Conservation (phyloP, 2,329 filamentous ascomycete species). For the Colletotrichum musae region DNA sequence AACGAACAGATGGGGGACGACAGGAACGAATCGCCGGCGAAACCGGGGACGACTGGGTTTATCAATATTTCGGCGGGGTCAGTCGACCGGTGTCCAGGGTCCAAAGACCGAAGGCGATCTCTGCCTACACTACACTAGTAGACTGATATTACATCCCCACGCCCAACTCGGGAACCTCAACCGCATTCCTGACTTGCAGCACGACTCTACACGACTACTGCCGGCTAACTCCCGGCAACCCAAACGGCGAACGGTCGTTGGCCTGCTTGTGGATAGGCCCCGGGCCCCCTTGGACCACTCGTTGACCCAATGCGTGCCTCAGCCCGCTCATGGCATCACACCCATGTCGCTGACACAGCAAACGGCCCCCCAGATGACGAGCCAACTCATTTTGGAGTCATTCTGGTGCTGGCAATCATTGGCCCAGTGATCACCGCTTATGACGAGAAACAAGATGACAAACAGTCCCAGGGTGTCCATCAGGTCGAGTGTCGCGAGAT, state of each 20-base stretch:
- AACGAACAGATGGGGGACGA: not conserved
- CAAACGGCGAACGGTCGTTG: not conserved
- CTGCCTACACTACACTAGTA: not conserved
- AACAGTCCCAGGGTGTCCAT: not conserved
- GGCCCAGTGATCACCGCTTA: not conserved
- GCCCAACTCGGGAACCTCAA: constrained; percentile 15
- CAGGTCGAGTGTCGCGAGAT: constrained; percentile 8
- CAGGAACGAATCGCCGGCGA: not conserved
- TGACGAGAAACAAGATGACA: constrained; percentile 20
- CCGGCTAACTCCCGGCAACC: constrained; percentile 11
- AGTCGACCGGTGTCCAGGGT: constrained; percentile 5
- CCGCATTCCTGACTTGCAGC: constrained; percentile 8
- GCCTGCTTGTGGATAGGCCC: constrained; percentile 1
- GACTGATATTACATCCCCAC: not conserved
- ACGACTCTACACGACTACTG: constrained; percentile 12
- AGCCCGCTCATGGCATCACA: not conserved
- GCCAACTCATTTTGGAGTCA: not conserved
- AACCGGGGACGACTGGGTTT: constrained; percentile 23
- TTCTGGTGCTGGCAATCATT: constrained; percentile 5
- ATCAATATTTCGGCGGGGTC: constrained; percentile 29
- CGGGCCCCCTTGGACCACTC: constrained; percentile 1
- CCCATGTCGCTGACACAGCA: constrained; percentile 20
- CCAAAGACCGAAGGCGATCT: constrained; percentile 4
- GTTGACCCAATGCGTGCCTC: constrained; percentile 17
- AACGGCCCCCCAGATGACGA: constrained; percentile 7